Evolutionary conservation across 2,329 filamentous ascomycete genomes (phyloP).

Genomic region (Oidium heveae): DNA sequence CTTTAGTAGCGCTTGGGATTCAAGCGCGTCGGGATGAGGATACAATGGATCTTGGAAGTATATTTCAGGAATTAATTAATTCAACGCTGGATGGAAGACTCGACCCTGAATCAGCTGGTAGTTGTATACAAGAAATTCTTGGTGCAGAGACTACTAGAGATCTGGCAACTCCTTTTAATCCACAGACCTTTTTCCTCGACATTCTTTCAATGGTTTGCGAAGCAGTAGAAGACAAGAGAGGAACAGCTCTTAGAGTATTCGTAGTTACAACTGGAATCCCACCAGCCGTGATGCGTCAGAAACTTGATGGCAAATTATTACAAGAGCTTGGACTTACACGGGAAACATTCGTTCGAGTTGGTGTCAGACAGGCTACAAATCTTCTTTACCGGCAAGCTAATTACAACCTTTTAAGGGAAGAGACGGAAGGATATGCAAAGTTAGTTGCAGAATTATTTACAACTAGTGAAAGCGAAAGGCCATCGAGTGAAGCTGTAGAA

Average conservation of each 20-base stretch:
- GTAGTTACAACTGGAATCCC: constrained; percentile 49
- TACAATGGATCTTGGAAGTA: constrained; percentile 36
- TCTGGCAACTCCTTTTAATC: constrained; percentile 26
- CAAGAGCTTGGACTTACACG: constrained; percentile 57
- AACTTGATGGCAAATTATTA: constrained; percentile 58
- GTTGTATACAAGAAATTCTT: constrained; percentile 48
- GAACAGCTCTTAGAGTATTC: constrained; percentile 34
- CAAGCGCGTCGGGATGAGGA: constrained; percentile 43
- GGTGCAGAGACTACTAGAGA: constrained; percentile 26
- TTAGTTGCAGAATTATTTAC: constrained; percentile 89
- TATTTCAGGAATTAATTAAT: constrained; percentile 70
- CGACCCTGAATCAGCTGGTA: constrained; percentile 41
- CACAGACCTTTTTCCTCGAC: constrained; percentile 55
- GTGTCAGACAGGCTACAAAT: constrained; percentile 77
- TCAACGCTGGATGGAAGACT: constrained; percentile 47
- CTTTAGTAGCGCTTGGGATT: constrained; percentile 37
- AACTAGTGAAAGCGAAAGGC: constrained; percentile 50
- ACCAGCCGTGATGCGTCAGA: constrained; percentile 45
- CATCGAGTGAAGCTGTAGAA: constrained; percentile 51
- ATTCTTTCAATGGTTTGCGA: constrained; percentile 59
- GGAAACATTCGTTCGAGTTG: constrained; percentile 59
- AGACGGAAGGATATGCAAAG: constrained; percentile 92
- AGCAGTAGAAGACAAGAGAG: constrained; percentile 28
- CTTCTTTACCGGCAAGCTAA: constrained; percentile 86
- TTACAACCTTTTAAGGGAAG: constrained; percentile 85